Evolutionary conservation across 73 alveolate species (phyloP).

Genomic region (Symbiodinium pilosum): DNA sequence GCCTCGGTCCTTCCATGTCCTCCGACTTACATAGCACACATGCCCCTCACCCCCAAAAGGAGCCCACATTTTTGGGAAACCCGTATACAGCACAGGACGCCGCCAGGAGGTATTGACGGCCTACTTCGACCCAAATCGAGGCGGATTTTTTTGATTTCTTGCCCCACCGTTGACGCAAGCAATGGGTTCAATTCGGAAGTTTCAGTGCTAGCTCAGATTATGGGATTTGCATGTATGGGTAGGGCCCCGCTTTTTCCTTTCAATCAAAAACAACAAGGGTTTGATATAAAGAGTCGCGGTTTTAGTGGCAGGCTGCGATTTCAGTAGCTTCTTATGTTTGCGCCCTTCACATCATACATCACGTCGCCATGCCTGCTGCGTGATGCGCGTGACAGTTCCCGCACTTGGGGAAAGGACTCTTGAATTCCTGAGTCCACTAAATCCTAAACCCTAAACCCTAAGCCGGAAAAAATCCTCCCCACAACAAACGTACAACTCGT

Average conservation of each 20-base stretch:
- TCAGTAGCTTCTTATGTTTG: background rate
- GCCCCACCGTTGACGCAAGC: background rate
- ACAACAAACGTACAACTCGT: too few species aligned
- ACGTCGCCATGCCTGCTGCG: background rate
- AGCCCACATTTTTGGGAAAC: too few species aligned
- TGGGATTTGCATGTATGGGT: background rate
- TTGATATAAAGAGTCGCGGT: background rate
- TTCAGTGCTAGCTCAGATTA: background rate
- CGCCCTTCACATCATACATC: background rate
- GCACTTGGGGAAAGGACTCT: background rate
- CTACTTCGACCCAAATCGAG: conserved; percentile 56
- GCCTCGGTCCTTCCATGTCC: too few species aligned
- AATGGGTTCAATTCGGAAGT: background rate
- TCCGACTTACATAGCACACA: too few species aligned
- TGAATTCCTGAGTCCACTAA: background rate
- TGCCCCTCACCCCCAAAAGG: too few species aligned
- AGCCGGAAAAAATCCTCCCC: background rate
- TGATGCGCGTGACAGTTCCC: background rate
- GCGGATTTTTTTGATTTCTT: background rate
- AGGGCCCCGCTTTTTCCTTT: too few species aligned
- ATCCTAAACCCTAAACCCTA: background rate
- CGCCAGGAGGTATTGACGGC: conserved; percentile 53
- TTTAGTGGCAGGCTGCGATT: background rate
- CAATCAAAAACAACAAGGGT: background rate
- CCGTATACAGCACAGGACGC: too few species aligned